These are phyloP conservation scores for Spathaspora jeffriesii DNA, from an alignment of 1,139 yeast species.

Conservation along the genomic window DNA sequence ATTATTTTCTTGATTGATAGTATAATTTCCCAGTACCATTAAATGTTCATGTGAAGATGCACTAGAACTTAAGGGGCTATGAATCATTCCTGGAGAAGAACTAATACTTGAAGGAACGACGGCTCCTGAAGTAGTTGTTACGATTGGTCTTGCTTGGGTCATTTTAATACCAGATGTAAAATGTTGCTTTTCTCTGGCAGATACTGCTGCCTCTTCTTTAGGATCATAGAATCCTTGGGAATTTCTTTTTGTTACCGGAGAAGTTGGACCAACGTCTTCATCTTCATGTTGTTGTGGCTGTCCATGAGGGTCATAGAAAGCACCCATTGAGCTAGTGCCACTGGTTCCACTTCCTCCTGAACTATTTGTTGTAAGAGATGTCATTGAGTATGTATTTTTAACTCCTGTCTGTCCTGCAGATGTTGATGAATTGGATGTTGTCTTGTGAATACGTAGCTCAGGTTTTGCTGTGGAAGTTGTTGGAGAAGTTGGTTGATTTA, in stretches of 20 bases:
- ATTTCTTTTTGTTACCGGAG: neutral
- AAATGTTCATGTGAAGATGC: neutral
- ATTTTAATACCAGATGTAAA: neutral
- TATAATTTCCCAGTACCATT: neutral
- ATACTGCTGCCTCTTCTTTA: neutral
- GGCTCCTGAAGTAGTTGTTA: neutral
- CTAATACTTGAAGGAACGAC: neutral
- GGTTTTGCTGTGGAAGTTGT: neutral
- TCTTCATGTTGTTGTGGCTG: neutral
- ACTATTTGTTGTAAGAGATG: slow-evolving; percentile 15
- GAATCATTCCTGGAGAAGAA: neutral
- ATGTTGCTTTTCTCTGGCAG: slow-evolving; percentile 1
- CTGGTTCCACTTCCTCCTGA: slow-evolving; percentile 7
- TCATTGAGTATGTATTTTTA: slow-evolving; percentile 1
- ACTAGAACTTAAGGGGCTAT: slow-evolving; percentile 1
- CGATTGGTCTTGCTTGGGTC: neutral
- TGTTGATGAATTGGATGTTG: neutral
- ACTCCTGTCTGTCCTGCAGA: slow-evolving; percentile 11
- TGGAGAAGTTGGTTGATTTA: neutral
- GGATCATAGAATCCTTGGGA: slow-evolving; percentile 1
- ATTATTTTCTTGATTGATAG: neutral
- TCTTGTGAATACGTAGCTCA: neutral
- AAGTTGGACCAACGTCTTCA: slow-evolving; percentile 2
- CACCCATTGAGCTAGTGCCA: neutral
- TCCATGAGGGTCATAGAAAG: slow-evolving; percentile 5